A percentile compares a stretch with the other conserved stretches of the same genome.
Evolutionary conservation across 108 stramenopile genomes (phyloP).

Genomic region (Cyclotella baltica): DNA sequence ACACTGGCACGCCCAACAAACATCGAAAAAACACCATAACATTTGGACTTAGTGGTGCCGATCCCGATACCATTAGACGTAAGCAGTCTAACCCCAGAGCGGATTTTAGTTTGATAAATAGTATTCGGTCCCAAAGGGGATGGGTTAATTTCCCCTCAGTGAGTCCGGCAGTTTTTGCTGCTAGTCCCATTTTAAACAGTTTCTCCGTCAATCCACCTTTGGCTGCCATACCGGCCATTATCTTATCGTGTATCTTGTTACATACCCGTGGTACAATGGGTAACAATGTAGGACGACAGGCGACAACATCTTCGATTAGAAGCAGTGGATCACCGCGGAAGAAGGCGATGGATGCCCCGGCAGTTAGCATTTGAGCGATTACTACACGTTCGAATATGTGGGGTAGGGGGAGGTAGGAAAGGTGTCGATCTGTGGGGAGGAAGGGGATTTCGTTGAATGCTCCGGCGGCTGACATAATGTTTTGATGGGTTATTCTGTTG

Average conservation of each 20-base stretch:
- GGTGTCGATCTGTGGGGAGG: constrained; percentile 83
- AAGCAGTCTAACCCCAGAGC: constrained; percentile 91
- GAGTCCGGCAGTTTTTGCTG: constrained; percentile 84
- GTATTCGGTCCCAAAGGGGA: constrained; percentile 89
- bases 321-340: constrained; percentile 83
- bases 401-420: constrained; percentile 95
- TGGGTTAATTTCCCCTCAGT: constrained; percentile 71
- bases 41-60: constrained; percentile 87
- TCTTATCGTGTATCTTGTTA: constrained; percentile 96
- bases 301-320: constrained; percentile 88
- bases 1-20: constrained; percentile 89
- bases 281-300: constrained; percentile 91
- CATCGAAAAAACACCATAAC: constrained; percentile 95
- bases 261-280: constrained; percentile 94
- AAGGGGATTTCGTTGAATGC: constrained; percentile 47
- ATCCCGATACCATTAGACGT: constrained; percentile 89
- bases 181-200: constrained; percentile 90
- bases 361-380: constrained; percentile 58
- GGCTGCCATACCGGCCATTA: constrained; percentile 83
- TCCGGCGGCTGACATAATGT: constrained; percentile 75
- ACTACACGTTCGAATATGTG: constrained; percentile 96
- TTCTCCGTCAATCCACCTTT: constrained; percentile 90
- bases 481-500: constrained; percentile 83
- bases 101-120: constrained; percentile 93
- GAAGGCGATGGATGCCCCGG: constrained; percentile 89